phyloP scores from a whole-genome alignment of 176 grass and related monocot genomes.

The Phoenix roebelenii region DNA sequence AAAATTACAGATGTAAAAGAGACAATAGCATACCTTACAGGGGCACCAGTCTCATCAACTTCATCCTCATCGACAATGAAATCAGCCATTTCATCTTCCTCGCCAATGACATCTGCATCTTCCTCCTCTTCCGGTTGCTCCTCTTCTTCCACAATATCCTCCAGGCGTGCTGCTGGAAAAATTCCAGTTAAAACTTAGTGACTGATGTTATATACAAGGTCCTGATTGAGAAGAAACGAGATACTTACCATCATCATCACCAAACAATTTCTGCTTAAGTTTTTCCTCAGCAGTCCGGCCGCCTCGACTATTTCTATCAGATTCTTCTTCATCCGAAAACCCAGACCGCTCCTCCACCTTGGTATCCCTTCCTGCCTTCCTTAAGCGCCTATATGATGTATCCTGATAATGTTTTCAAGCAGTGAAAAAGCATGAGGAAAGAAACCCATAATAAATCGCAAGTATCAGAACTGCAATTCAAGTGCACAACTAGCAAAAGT shows the following conservation, averaged over 20 bases:
- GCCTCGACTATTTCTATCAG: constrained; percentile 41
- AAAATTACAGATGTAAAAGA: no score
- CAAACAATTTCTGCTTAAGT: constrained; percentile 79
- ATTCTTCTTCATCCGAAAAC: constrained; percentile 71
- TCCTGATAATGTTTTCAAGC: constrained; percentile 21
- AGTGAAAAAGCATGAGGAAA: no score
- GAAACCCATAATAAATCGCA: no score
- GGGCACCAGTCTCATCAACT: constrained; percentile 70
- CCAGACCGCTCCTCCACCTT: constrained; percentile 41
- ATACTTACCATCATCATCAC: constrained; percentile 58
- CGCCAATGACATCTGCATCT: constrained; percentile 31
- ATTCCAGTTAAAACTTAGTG: not conserved
- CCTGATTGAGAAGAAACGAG: not conserved
- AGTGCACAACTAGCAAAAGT: no score
- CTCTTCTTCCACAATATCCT: constrained; percentile 68
- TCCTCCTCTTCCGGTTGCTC: constrained; percentile 64
- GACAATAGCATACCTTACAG: constrained; percentile 40
- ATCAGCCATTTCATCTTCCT: constrained; percentile 94
- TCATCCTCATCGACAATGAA: constrained; percentile 98
- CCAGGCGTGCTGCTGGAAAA: constrained; percentile 34
- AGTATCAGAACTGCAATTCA: no score
- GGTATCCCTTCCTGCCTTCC: constrained; percentile 78
- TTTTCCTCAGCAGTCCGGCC: constrained; percentile 55
- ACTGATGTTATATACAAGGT: no score
- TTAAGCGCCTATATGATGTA: constrained; percentile 82